Conservation (phyloP, 768 basidiomycete genomes). For the Termitomyces sp. region DNA sequence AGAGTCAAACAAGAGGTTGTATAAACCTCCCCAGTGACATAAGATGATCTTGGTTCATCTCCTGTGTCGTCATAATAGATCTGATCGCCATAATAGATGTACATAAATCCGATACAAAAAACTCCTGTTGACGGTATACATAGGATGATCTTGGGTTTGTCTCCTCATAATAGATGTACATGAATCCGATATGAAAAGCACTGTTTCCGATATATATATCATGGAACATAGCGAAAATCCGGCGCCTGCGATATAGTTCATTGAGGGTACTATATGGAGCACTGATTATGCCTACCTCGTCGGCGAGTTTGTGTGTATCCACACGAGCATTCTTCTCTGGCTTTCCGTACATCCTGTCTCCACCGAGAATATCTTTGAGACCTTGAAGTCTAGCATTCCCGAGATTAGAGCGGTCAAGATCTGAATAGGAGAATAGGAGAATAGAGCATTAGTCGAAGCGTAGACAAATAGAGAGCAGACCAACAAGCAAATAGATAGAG, state of each 20-base stretch:
- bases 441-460: not conserved
- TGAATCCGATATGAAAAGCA: too few relatives aligned
- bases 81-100: too few relatives aligned
- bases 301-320: conserved; percentile 60
- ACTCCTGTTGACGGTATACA: too few relatives aligned
- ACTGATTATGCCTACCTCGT: conserved; percentile 36
- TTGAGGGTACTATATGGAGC: not conserved
- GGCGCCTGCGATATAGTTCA: conserved; percentile 38
- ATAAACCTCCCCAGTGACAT: not conserved
- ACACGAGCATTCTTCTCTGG: conserved; percentile 42
- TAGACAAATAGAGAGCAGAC: conserved; percentile 19
- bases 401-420: conserved; percentile 72
- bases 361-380: conserved; percentile 58
- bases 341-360: conserved; percentile 47
- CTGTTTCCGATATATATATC: conserved; percentile 10
- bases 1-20: conserved; percentile 48
- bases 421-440: conserved; percentile 19
- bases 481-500: conserved; percentile 73
- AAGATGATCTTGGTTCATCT: not conserved
- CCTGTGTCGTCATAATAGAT: too few relatives aligned
- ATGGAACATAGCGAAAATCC: conserved; percentile 45
- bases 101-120: too few relatives aligned
- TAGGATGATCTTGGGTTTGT: too few relatives aligned
- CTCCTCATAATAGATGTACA: too few relatives aligned
- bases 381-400: conserved; percentile 78